These are phyloP conservation scores for Thermothelomyces thermophilus DNA, from an alignment of 2,329 filamentous ascomycete species.

Conservation along the genomic window DNA sequence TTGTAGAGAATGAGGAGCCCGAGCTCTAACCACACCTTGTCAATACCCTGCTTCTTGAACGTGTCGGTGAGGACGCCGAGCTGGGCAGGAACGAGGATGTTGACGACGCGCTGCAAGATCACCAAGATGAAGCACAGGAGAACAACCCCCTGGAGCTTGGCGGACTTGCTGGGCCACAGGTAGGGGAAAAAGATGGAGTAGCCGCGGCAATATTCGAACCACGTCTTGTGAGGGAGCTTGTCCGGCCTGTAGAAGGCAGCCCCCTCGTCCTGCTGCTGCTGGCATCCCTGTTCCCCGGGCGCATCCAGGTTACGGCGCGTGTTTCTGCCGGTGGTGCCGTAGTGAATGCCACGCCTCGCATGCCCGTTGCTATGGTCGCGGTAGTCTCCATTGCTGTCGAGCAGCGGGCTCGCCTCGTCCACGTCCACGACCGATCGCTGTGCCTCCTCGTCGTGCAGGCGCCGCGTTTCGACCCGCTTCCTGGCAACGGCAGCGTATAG, in stretches of 20 bases:
- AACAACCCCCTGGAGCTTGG: constrained; percentile 68
- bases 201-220: constrained; percentile 92
- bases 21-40: constrained; percentile 68
- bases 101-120: constrained; percentile 72
- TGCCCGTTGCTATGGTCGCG: constrained; percentile 21
- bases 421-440: constrained; percentile 29
- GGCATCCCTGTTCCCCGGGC: constrained; percentile 33
- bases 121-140: constrained; percentile 77
- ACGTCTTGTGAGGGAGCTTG: constrained; percentile 78
- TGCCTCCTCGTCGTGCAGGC: constrained; percentile 38
- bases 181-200: constrained; percentile 96
- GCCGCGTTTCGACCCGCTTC: constrained; percentile 36
- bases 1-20: constrained; percentile 70
- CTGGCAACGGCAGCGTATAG: constrained; percentile 50
- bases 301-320: constrained; percentile 37
- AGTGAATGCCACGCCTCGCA: constrained; percentile 23
- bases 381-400: constrained; percentile 41
- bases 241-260: constrained; percentile 85
- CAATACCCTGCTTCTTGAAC: constrained; percentile 42
- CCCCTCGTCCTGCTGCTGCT: constrained; percentile 50
- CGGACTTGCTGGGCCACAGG: constrained; percentile 82
- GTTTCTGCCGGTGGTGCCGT: constrained; percentile 22
- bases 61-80: constrained; percentile 73
- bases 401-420: constrained; percentile 58
- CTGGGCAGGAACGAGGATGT: constrained; percentile 77